Base-by-base conservation (phyloP, 441 rosid species). In the Pelargonium myrrhifolium region DNA sequence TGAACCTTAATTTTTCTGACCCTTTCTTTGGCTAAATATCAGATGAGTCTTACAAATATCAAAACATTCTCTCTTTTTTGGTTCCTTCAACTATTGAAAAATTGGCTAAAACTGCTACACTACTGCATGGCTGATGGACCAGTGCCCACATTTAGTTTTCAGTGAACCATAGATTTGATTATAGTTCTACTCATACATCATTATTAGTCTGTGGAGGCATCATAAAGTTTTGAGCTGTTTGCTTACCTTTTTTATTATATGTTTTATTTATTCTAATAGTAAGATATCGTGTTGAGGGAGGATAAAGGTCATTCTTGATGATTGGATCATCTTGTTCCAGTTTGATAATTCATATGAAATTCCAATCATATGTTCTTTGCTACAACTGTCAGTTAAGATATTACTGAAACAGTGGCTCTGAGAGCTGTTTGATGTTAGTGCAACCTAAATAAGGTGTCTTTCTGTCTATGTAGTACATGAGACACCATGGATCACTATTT, bases 391-490 rank as follows among this genome's bases (percentile, higher is more conserved):
- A 60, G 22, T 21, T 68, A 42, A 40, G 31, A 59, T 58, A 11
- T 59, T 59, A 9, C 0, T 28, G 12, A 18, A 7, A 68, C 39
- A 14, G 24, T 4, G 60, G 21, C 60, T 55, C 60, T 55, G 60
- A 59, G 37, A 40, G 45, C 17, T 28, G 15, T 53, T 20, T 26
- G 67, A 64, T 61, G 49, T 20, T 17, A 45, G 60, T 17, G 28
- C 39, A 21, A 59, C 15, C 26, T 31, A 12, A 62, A 40, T 24
- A 10, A 12, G 26, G 3, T 65, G 55, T 74, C 60, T 53, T 28
- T 26, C 68, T 68, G 68, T 64, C 1, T 74, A 43, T 76, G 59
- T 74, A 83, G 90, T 69, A 68, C 67, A 43, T 66, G 39, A 70
- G 66, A 64, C 59, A 64, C 17, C 68, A 20, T 63, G 69, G 26